Base-by-base conservation (phyloP, 805 yeast species). In the Metschnikowia similis region DNA sequence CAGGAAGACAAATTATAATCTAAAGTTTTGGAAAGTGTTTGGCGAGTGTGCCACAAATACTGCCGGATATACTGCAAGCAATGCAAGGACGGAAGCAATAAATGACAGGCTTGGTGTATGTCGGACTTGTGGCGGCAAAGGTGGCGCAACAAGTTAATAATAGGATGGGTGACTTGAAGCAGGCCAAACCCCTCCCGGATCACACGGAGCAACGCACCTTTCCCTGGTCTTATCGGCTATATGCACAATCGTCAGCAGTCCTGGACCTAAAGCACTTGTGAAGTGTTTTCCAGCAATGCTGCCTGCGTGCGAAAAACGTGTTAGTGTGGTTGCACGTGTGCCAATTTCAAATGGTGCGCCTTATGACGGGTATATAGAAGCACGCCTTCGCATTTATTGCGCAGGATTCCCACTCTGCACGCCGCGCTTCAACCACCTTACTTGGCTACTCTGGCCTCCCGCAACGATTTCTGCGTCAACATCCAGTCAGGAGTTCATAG, bases 291-390 rank as follows among this genome's bases (percentile, higher is more conserved):
- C 8, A 14, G 35, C 35, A 31, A 13, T 2, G 3, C n/a, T 26
- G 21, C 13, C 37, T 30, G 45, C n/a, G 27, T 41, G 37, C 45
- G 45, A 41, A 41, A 21, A 41, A 41, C 45, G 45, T 41, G 45
- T 17, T 41, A 10, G 11, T 38, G 37, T 26, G 27, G 36, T 41
- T 41, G 36, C 45, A 41, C 45, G 45, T 41, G 45, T 41, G 45
- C 45, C 37, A 41, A 41, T 41, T 39, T 39, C 30, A 38, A 26
- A 21, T 21, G 8, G 31, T 32, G 45, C 45, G 21, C 21, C 21
- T 21, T 21, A 21, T 21, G 45, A 31, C 35, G 41, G 35, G 28
- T 35, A 31, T 32, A 39, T 21, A 21, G 21, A 11, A 30, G 21
- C 45, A 32, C 14, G 36, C 42, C 32, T 29, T 27, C 11, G 37